Evolutionary conservation across 108 stramenopile genomes (phyloP).

Genomic region (Cylindrotheca closterium): DNA sequence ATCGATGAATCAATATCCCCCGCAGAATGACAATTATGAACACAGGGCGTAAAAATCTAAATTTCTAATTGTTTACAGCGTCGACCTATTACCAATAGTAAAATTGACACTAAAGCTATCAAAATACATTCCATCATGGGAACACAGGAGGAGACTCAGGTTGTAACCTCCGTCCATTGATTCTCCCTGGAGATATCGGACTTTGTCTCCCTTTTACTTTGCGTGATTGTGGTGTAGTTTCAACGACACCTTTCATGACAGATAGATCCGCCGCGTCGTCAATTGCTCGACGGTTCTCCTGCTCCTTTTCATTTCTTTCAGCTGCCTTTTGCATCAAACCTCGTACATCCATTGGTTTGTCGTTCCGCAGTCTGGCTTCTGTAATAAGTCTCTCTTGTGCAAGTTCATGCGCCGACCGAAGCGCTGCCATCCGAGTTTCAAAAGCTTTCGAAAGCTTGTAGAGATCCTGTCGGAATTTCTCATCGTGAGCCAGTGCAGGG

Average conservation of each 20-base stretch:
- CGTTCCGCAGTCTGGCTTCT: slow-evolving; percentile 71
- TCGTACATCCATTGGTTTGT: slow-evolving; percentile 69
- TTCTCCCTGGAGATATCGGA: background rate
- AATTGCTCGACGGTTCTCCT: slow-evolving; percentile 31
- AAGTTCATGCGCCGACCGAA: slow-evolving; percentile 74
- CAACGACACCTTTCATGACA: slow-evolving; percentile 22
- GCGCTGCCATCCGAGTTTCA: slow-evolving; percentile 60
- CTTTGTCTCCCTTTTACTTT: background rate
- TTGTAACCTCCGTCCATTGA: background rate
- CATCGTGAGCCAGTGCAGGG: slow-evolving; percentile 60
- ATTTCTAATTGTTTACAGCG: too few species aligned
- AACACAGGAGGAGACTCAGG: too few species aligned
- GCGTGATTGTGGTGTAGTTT: background rate
- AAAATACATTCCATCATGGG: too few species aligned
- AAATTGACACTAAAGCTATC: too few species aligned
- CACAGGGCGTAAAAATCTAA: too few species aligned
- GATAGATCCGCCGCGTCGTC: slow-evolving; percentile 33
- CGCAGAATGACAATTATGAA: too few species aligned
- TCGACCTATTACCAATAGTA: too few species aligned
- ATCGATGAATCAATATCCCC: too few species aligned
- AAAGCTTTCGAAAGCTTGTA: slow-evolving; percentile 66
- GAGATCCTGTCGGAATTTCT: slow-evolving; percentile 62
- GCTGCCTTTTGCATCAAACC: slow-evolving; percentile 78
- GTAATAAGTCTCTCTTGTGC: slow-evolving; percentile 83
- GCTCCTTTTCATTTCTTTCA: slow-evolving; percentile 42